Percentiles rank a stretch among this genome's conserved stretches.
phyloP scores from a whole-genome alignment of 805 yeast genomes.

The Lipomyces starkeyi region DNA sequence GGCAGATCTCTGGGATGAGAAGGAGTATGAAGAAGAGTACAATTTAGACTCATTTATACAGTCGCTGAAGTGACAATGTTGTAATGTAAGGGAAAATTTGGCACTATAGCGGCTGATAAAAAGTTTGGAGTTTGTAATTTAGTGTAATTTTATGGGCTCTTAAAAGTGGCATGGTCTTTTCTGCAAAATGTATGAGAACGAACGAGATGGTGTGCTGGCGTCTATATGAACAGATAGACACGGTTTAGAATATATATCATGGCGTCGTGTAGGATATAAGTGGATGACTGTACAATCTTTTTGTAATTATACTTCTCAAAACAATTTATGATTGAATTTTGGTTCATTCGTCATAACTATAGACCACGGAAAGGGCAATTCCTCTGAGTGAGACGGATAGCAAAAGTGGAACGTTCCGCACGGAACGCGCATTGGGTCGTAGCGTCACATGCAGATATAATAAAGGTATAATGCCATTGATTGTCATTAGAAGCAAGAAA shows the following conservation, averaged over 20 bases:
- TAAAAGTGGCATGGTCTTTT: neutral
- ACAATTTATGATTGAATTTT: too few species aligned
- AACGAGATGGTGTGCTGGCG: neutral
- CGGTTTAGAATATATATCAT: neutral
- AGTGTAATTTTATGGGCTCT: neutral
- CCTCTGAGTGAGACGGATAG: too few species aligned
- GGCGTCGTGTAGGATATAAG: neutral
- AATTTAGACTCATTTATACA: constrained; percentile 91
- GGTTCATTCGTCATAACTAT: too few species aligned
- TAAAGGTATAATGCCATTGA: neutral
- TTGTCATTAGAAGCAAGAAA: constrained; percentile 1
- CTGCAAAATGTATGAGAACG: neutral
- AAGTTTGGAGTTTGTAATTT: neutral
- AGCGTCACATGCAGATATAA: neutral
- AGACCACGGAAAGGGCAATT: too few species aligned
- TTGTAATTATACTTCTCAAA: too few species aligned
- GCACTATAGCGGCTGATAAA: neutral
- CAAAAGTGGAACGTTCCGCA: too few species aligned
- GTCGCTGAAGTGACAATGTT: constrained; percentile 58
- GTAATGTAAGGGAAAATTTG: neutral
- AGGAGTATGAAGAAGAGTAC: constrained; percentile 96
- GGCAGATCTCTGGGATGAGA: constrained; percentile 94
- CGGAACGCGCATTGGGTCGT: too few species aligned
- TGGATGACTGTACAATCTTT: neutral
- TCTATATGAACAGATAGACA: neutral